These are phyloP conservation scores for Chlorella sp. DNA, from an alignment of 139 green algal genomes.

Conservation along the genomic window DNA sequence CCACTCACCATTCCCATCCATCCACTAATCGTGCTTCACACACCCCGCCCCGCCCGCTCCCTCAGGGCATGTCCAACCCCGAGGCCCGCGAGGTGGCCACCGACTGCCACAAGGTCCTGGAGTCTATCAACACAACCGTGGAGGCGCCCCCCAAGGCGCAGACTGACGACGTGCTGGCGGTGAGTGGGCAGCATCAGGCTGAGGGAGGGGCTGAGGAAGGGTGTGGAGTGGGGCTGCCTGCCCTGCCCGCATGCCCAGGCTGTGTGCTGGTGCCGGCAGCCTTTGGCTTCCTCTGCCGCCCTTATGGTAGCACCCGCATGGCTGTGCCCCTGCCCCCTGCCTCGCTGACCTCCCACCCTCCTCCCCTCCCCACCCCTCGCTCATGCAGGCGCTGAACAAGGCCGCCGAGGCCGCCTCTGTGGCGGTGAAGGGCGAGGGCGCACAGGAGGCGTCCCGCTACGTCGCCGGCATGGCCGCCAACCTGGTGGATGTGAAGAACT, in stretches of 20 bases:
- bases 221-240: neutral
- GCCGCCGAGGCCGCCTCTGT: slow-evolving; percentile 34
- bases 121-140: slow-evolving; percentile 43
- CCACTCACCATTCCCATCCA: too few species aligned
- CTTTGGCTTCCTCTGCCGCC: neutral
- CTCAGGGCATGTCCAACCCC: slow-evolving; percentile 67
- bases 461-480: slow-evolving; percentile 58
- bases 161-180: slow-evolving; percentile 14
- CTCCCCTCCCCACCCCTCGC: neutral
- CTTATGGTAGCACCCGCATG: neutral
- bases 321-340: neutral
- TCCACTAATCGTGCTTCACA: too few species aligned
- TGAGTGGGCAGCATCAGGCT: neutral
- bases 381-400: slow-evolving; percentile 40
- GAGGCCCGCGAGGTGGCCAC: slow-evolving; percentile 61
- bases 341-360: neutral
- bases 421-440: slow-evolving; percentile 43
- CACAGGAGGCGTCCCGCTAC: slow-evolving; percentile 57
- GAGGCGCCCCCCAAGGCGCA: slow-evolving; percentile 33
- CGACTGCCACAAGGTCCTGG: slow-evolving; percentile 45
- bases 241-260: neutral
- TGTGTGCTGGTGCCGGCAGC: neutral
- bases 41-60: too few species aligned
- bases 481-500: slow-evolving; percentile 70
- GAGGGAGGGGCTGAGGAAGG: neutral